Evolutionary conservation across 1,284 basidiomycete species (phyloP).

Genomic region (Microbotryomycetes sp.): DNA sequence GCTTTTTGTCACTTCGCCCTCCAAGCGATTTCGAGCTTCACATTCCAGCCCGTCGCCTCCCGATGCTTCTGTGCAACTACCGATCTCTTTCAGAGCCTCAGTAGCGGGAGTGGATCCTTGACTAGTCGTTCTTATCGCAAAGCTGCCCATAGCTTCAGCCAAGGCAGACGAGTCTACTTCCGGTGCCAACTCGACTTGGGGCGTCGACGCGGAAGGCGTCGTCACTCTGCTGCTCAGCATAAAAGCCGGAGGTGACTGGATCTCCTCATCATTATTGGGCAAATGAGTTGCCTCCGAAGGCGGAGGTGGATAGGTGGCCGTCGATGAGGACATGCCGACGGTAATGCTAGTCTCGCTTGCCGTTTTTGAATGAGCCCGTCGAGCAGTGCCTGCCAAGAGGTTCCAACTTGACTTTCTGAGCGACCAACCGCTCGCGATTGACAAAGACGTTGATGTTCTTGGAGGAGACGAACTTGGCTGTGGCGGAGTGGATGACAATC

Average conservation of each 20-base stretch:
- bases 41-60: neutral
- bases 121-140: neutral
- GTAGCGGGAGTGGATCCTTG: neutral
- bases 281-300: neutral
- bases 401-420: neutral
- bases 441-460: neutral
- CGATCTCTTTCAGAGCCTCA: neutral
- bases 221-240: neutral
- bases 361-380: neutral
- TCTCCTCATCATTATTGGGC: too few species aligned
- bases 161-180: slow-evolving; percentile 12
- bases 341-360: neutral
- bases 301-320: neutral
- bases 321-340: neutral
- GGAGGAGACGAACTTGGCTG: neutral
- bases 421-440: neutral
- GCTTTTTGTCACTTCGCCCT: neutral
- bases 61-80: neutral
- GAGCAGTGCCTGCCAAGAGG: neutral
- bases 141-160: slow-evolving; percentile 9
- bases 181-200: slow-evolving; percentile 11
- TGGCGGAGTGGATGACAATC: neutral
- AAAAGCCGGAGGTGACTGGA: too few species aligned
- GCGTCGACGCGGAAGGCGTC: neutral
- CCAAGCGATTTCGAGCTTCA: too few species aligned